Evolutionary conservation across 164 flowering plant genomes (phyloP), one percentile per base, ranked within the genome.

Genomic region (Magnolia officinalis): DNA sequence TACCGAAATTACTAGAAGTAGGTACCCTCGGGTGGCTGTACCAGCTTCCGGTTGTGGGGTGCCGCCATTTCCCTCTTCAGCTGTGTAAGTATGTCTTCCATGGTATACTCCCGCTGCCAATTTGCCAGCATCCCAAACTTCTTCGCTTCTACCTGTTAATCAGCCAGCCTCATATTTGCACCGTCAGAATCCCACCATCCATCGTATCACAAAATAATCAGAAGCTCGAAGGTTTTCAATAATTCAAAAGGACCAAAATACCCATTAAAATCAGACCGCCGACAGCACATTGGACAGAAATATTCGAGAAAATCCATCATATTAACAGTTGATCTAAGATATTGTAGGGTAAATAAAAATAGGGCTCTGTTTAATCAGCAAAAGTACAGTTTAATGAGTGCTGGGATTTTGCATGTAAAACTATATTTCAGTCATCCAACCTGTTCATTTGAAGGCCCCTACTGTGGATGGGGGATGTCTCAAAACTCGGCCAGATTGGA

Each of bases 31-130:
- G 98, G 95, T 70, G 98, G 97, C 84, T 94, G 98, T 37, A 90
- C 98, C 76, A 92, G 84, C 87, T 94, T 94, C 51, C 98, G 88
- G 85, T 94, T 94, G 55, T 92, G 92, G n/a, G 98, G 88, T 8
- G 97, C 84, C 2, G 93, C 94, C 98, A 94, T 94, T 80, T 92
- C 98, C 85, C 90, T 94, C 82, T 91, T 94, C 88, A 93, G 88
- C 82, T 92, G 96, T 0, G 90, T 89, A 81, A 93, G 84, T 80
- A 93, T 87, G 79, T 90, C 98, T 81, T 94, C 98, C 97, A 94
- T 92, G 29, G 95, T 94, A 85, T 90, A 92, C 80, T 94, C 91
- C 29, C 95, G 76, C 81, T 92, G 95, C 98, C 98, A 94, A 77
- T 91, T 92, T 10, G 90, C 85, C 78, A 94, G 89, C 81, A 89